phyloP scores from a whole-genome alignment of 2,329 filamentous ascomycete species.

The Cyphellophora attinorum region DNA sequence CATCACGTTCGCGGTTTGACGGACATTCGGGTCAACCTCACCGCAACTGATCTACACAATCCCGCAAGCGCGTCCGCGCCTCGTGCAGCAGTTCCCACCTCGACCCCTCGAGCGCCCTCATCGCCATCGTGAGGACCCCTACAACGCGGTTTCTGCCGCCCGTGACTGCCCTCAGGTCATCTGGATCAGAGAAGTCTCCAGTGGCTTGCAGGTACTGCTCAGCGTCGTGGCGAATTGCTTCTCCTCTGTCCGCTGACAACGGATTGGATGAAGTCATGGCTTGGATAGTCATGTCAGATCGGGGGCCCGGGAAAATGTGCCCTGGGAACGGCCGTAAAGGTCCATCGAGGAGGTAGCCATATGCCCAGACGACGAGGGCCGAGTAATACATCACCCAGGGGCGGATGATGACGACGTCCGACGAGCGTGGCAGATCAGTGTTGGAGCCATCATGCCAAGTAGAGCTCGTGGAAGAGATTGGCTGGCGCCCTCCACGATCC shows the following conservation, averaged over 20 bases:
- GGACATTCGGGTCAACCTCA: no score
- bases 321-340: slow-evolving; percentile 43
- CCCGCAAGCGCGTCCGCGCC: slow-evolving; percentile 63
- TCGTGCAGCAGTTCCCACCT: slow-evolving; percentile 87
- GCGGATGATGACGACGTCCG: slow-evolving; percentile 2
- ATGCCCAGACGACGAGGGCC: slow-evolving; percentile 49
- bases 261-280: no score
- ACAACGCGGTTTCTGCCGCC: slow-evolving; percentile 71
- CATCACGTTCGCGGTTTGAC: no score
- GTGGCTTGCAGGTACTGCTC: slow-evolving; percentile 64
- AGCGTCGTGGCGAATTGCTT: slow-evolving; percentile 67
- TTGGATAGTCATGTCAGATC: neutral
- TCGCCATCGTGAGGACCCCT: slow-evolving; percentile 68
- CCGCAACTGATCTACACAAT: neutral
- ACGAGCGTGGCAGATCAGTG: neutral
- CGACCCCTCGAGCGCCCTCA: slow-evolving; percentile 67
- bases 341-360: slow-evolving; percentile 81
- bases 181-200: slow-evolving; percentile 62
- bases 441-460: neutral
- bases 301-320: slow-evolving; percentile 9
- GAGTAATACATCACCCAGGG: slow-evolving; percentile 4
- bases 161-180: slow-evolving; percentile 60
- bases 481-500: slow-evolving; percentile 76
- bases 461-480: slow-evolving; percentile 44
- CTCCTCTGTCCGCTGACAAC: slow-evolving; percentile 16